A percentile compares a stretch with the other conserved stretches of the same genome.
These are phyloP conservation scores for Cryptococcus hybrid DNA, from an alignment of 1,284 basidiomycete species.

Conservation along the genomic window DNA sequence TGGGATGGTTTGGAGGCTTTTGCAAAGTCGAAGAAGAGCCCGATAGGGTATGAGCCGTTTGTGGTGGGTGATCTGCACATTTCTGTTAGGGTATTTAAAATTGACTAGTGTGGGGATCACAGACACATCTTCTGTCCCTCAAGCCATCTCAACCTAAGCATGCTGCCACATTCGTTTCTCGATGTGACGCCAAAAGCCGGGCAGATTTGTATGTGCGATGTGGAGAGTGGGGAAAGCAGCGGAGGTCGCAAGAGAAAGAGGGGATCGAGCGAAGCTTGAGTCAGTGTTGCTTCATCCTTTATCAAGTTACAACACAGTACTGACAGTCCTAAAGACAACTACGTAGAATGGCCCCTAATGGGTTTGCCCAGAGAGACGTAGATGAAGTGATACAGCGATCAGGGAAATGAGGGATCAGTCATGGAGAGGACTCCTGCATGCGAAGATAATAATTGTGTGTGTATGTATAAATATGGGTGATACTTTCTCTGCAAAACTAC, in stretches of 20 bases:
- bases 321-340: constrained; percentile 57
- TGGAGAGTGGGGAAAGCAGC: constrained; percentile 84
- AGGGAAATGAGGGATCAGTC: constrained; percentile 12
- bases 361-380: constrained; percentile 71
- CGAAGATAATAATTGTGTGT: too few species aligned
- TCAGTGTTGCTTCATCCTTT: constrained; percentile 52
- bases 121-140: constrained; percentile 44
- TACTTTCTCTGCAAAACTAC: too few species aligned
- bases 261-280: constrained; percentile 77
- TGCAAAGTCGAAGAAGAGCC: constrained; percentile 79
- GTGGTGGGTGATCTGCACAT: constrained; percentile 62
- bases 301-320: background rate
- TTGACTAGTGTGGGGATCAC: background rate
- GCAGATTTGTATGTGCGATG: constrained; percentile 83
- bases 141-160: constrained; percentile 59
- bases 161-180: constrained; percentile 69
- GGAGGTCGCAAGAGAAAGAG: constrained; percentile 79
- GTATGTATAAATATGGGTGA: too few species aligned
- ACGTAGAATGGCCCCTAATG: constrained; percentile 68
- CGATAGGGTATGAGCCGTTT: constrained; percentile 94
- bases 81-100: background rate
- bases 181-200: constrained; percentile 77
- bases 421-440: too few species aligned
- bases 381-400: constrained; percentile 58
- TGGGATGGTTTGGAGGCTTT: constrained; percentile 82